A percentile compares a stretch with the other conserved stretches of the same genome.
These are phyloP conservation scores for Trametopsis cervina DNA, from an alignment of 768 basidiomycete species.

Conservation along the genomic window DNA sequence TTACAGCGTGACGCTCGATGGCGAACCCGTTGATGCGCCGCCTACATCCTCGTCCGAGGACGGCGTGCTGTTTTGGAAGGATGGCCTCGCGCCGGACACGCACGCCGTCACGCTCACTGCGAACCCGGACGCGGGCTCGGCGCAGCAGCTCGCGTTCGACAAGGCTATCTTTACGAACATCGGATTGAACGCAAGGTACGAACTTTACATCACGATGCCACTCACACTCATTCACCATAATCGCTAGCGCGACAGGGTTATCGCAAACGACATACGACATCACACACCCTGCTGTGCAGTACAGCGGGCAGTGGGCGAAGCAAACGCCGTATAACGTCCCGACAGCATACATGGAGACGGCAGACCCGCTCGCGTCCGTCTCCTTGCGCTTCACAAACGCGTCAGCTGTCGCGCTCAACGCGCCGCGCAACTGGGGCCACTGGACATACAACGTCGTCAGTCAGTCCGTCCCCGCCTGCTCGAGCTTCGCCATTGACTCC, in stretches of 20 bases:
- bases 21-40: conserved; percentile 14
- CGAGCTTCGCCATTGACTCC: conserved; percentile 38
- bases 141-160: conserved; percentile 44
- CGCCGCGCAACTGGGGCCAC: conserved; percentile 19
- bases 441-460: conserved; percentile 23
- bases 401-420: conserved; percentile 12
- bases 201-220: too few relatives aligned
- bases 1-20: conserved; percentile 50
- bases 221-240: too few relatives aligned
- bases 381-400: conserved; percentile 38
- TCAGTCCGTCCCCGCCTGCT: neutral
- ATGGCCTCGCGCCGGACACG: conserved; percentile 34
- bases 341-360: conserved; percentile 22
- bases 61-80: conserved; percentile 37
- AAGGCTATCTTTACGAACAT: conserved; percentile 40
- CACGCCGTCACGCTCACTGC: conserved; percentile 53
- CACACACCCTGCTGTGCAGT: conserved; percentile 35
- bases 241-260: too few relatives aligned
- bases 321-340: conserved; percentile 15
- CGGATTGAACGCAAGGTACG: conserved; percentile 6
- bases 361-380: conserved; percentile 34
- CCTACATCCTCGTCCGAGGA: conserved; percentile 13
- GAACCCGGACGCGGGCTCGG: conserved; percentile 18
- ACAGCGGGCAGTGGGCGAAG: conserved; percentile 45
- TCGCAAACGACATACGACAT: too few relatives aligned